A percentile compares a stretch with the other conserved stretches of the same genome.
Conservation (phyloP, 495 filamentous ascomycete species). For the Bacidia rubella region DNA sequence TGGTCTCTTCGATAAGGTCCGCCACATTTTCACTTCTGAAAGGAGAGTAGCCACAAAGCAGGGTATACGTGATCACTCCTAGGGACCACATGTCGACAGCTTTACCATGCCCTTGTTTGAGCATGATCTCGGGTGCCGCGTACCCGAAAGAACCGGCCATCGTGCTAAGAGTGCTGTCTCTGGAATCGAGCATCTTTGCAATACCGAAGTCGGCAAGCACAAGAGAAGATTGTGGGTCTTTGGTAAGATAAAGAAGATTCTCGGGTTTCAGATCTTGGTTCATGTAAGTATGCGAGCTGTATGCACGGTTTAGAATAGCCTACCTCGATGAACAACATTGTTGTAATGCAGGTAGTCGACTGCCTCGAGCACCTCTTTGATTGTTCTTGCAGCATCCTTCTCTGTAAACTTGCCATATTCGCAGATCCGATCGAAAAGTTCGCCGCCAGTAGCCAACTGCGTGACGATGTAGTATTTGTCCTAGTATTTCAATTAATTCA, state of each 20-base stretch:
- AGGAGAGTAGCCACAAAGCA: slow-evolving; percentile 97
- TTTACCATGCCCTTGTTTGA: slow-evolving; percentile 93
- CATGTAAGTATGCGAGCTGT: background rate
- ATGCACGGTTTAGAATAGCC: slow-evolving; percentile 9
- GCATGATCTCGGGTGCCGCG: slow-evolving; percentile 95
- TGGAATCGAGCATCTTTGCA: slow-evolving; percentile 89
- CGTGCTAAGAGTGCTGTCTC: slow-evolving; percentile 83
- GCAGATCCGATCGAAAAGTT: slow-evolving; percentile 96
- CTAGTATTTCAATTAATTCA: too few species aligned
- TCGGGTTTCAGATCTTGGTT: slow-evolving; percentile 87
- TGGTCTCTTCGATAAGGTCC: slow-evolving; percentile 93
- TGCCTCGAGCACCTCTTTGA: slow-evolving; percentile 86
- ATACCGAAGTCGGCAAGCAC: slow-evolving; percentile 98
- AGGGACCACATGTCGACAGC: slow-evolving; percentile 99
- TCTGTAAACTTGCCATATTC: slow-evolving; percentile 98
- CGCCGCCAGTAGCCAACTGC: slow-evolving; percentile 87
- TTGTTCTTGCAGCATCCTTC: slow-evolving; percentile 94
- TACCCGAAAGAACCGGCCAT: slow-evolving; percentile 99
- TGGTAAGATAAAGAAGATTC: slow-evolving; percentile 87
- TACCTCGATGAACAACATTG: slow-evolving; percentile 94
- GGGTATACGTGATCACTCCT: slow-evolving; percentile 96
- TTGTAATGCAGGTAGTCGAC: slow-evolving; percentile 91
- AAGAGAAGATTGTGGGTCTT: slow-evolving; percentile 59
- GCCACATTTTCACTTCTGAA: slow-evolving; percentile 90
- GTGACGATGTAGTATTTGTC: slow-evolving; percentile 99